Conservation (phyloP, 805 yeast species). For the Danielia oregonensis region DNA sequence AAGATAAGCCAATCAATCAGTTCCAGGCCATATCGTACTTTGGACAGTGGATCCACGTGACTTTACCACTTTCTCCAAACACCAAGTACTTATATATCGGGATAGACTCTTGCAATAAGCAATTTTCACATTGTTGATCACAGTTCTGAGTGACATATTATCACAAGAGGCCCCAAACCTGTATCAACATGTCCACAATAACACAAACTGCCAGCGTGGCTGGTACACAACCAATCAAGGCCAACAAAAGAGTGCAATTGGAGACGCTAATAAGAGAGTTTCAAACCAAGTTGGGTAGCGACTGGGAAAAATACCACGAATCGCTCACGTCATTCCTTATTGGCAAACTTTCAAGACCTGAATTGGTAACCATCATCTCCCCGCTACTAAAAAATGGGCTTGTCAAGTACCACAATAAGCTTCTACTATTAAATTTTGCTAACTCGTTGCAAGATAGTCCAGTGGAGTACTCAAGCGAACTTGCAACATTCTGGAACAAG, state of each 20-base stretch:
- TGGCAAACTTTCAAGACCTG: constrained; percentile 76
- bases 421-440: constrained; percentile 76
- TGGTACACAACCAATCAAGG: constrained; percentile 5
- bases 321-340: constrained; percentile 70
- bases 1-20: no score
- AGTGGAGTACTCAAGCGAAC: constrained; percentile 44
- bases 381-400: constrained; percentile 49
- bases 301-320: constrained; percentile 86
- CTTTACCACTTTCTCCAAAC: no score
- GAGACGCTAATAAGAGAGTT: constrained; percentile 63
- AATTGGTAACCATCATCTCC: constrained; percentile 57
- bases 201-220: constrained; percentile 2
- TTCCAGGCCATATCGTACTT: no score
- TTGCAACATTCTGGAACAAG: constrained; percentile 46
- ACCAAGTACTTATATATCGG: no score
- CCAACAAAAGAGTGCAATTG: constrained; percentile 29
- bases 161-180: no score
- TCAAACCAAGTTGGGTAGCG: constrained; percentile 65
- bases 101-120: no score
- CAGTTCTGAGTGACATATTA: no score
- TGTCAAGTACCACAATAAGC: constrained; percentile 73
- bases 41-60: no score
- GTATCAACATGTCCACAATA: constrained; percentile 8
- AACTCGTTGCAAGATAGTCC: constrained; percentile 80
- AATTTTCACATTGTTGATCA: no score